These are phyloP conservation scores for Diaporthe sp. DNA, from an alignment of 2,329 filamentous ascomycete genomes.

Conservation along the genomic window DNA sequence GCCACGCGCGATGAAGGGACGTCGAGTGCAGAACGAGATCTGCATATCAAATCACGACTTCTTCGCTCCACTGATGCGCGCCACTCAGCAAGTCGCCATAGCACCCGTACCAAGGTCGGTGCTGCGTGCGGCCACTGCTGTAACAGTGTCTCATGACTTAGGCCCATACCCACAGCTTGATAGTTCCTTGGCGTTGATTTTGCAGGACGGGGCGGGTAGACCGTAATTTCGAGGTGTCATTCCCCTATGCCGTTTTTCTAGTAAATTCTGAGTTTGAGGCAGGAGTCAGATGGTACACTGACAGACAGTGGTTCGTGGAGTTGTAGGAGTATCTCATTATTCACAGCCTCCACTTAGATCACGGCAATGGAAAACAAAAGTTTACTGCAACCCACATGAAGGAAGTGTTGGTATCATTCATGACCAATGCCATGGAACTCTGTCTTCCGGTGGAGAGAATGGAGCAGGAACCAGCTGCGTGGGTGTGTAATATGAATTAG, in stretches of 20 bases:
- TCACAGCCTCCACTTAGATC: constrained; percentile 32
- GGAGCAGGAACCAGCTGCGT: neutral
- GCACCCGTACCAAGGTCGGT: neutral
- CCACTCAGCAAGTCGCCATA: neutral
- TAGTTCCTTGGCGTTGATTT: constrained; percentile 26
- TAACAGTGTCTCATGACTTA: neutral
- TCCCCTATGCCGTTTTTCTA: neutral
- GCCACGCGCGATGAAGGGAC: neutral
- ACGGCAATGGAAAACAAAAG: constrained; percentile 39
- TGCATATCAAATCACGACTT: constrained; percentile 12
- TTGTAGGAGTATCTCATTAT: constrained; percentile 38
- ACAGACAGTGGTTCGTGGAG: constrained; percentile 36
- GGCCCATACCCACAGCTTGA: constrained; percentile 14
- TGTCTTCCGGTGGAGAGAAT: neutral
- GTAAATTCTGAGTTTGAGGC: constrained; percentile 31
- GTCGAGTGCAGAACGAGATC: constrained; percentile 7
- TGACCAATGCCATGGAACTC: neutral
- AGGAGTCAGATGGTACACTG: constrained; percentile 33
- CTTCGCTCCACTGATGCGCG: neutral
- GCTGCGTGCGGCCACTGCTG: neutral
- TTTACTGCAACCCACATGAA: constrained; percentile 18
- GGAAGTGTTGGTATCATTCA: neutral
- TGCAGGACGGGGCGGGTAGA: constrained; percentile 6
- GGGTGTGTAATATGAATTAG: neutral
- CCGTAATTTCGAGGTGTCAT: constrained; percentile 22